A percentile compares a stretch with the other conserved stretches of the same genome.
These are phyloP conservation scores for Cystofilobasidium macerans DNA, from an alignment of 768 basidiomycete species.

Conservation along the genomic window DNA sequence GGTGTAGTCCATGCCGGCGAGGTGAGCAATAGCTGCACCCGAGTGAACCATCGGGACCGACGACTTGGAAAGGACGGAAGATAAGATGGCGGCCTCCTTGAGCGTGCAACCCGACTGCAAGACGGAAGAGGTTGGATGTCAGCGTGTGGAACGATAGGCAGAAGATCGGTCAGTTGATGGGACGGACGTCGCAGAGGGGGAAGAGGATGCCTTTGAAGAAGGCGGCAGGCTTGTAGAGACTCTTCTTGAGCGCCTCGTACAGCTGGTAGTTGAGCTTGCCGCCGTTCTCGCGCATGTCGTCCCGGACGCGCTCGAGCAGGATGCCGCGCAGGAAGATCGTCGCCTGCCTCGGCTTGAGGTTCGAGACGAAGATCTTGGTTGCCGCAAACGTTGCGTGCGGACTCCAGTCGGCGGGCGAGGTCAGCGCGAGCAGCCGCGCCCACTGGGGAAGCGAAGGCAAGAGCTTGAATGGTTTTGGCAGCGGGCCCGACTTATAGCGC, in stretches of 20 bases:
- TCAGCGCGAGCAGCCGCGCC: conserved; percentile 89
- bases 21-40: conserved; percentile 81
- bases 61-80: conserved; percentile 77
- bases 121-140: background rate
- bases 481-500: conserved; percentile 81
- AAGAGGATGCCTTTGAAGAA: conserved; percentile 98
- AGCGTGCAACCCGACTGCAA: conserved; percentile 75
- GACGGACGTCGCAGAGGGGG: conserved; percentile 75
- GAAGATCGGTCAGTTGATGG: background rate
- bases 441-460: conserved; percentile 90
- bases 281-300: conserved; percentile 66
- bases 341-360: conserved; percentile 88
- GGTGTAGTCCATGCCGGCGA: conserved; percentile 92
- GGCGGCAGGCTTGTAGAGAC: conserved; percentile 89
- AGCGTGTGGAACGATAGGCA: background rate
- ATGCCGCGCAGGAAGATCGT: conserved; percentile 87
- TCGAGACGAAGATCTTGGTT: conserved; percentile 89
- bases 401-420: conserved; percentile 85
- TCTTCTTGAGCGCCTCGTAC: conserved; percentile 82
- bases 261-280: conserved; percentile 87
- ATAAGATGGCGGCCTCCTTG: conserved; percentile 88
- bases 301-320: conserved; percentile 73
- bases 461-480: conserved; percentile 97
- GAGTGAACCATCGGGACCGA: conserved; percentile 95
- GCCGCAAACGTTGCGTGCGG: conserved; percentile 90